phyloP scores from a whole-genome alignment of 2,329 filamentous ascomycete species.

The Arthrobotrys iridis region DNA sequence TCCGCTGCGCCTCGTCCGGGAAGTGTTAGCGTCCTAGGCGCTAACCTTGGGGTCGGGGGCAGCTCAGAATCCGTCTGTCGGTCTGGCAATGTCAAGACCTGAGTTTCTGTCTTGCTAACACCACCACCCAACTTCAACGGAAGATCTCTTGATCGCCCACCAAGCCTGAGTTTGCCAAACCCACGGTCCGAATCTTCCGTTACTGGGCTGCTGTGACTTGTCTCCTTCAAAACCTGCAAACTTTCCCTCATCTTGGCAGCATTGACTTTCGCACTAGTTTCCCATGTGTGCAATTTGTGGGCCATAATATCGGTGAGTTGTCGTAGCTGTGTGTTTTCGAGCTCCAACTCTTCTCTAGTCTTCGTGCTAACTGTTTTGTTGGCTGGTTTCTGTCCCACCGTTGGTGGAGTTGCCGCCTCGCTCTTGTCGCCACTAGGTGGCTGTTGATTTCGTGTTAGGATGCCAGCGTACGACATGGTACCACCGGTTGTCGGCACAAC shows the following conservation, averaged over 20 bases:
- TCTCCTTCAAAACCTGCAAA: slow-evolving; percentile 85
- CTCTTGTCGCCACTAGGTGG: slow-evolving; percentile 22
- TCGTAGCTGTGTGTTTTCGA: slow-evolving; percentile 88
- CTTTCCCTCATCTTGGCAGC: slow-evolving; percentile 69
- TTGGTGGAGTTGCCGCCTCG: slow-evolving; percentile 32
- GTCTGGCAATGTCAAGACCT: slow-evolving; percentile 59
- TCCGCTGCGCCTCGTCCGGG: slow-evolving; percentile 42
- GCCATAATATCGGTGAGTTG: slow-evolving; percentile 85
- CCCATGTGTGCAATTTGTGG: slow-evolving; percentile 89
- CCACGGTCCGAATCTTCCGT: slow-evolving; percentile 62
- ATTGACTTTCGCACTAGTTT: slow-evolving; percentile 76
- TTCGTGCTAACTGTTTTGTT: slow-evolving; percentile 63
- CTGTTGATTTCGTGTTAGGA: slow-evolving; percentile 70
- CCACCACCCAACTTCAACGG: slow-evolving; percentile 43
- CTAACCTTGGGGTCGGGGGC: slow-evolving; percentile 46
- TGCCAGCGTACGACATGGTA: slow-evolving; percentile 91
- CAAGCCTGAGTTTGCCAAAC: slow-evolving; percentile 58
- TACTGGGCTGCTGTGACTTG: slow-evolving; percentile 59
- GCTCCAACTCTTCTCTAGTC: slow-evolving; percentile 84
- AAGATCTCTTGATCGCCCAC: slow-evolving; percentile 50
- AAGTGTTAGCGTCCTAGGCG: slow-evolving; percentile 38
- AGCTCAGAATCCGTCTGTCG: slow-evolving; percentile 40
- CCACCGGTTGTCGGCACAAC: slow-evolving; percentile 91
- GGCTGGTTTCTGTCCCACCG: slow-evolving; percentile 54
- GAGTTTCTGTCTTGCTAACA: slow-evolving; percentile 55